Percentiles rank a stretch among this genome's conserved stretches.
Conservation (phyloP, 1,284 basidiomycete genomes). For the Trametes polyzona region DNA sequence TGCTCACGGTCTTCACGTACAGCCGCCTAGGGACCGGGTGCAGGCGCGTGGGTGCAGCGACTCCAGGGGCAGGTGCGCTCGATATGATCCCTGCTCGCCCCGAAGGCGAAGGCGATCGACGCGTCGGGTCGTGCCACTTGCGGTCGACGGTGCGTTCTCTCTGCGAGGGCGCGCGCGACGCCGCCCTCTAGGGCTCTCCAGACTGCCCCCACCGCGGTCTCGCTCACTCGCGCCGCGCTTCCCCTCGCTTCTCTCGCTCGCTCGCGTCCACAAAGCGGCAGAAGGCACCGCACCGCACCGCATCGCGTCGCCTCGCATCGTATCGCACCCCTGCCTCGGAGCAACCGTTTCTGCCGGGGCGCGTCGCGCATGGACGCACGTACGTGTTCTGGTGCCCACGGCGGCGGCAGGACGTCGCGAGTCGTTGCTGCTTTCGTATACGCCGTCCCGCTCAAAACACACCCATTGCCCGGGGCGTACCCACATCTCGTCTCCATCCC, state of each 20-base stretch:
- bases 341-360: neutral
- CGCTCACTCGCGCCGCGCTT: slow-evolving; percentile 3
- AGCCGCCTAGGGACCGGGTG: neutral
- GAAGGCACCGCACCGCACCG: too few species aligned
- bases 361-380: neutral
- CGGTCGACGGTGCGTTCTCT: neutral
- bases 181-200: slow-evolving; percentile 9
- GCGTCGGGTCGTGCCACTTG: neutral
- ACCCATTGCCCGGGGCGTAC: neutral
- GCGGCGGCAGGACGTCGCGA: neutral
- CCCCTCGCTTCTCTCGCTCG: neutral
- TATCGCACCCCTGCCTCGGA: neutral
- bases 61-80: neutral
- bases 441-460: slow-evolving; percentile 12
- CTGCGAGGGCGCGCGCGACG: neutral
- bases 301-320: too few species aligned
- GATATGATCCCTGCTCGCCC: neutral
- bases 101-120: too few species aligned
- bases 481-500: slow-evolving; percentile 22
- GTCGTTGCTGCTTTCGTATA: slow-evolving; percentile 12
- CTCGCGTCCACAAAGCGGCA: neutral
- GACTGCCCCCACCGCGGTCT: slow-evolving; percentile 4
- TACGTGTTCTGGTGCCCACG: neutral
- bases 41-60: too few species aligned
- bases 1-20: neutral